Base-by-base conservation (phyloP, 768 basidiomycete genomes). In the Pleurotus cornucopiae region DNA sequence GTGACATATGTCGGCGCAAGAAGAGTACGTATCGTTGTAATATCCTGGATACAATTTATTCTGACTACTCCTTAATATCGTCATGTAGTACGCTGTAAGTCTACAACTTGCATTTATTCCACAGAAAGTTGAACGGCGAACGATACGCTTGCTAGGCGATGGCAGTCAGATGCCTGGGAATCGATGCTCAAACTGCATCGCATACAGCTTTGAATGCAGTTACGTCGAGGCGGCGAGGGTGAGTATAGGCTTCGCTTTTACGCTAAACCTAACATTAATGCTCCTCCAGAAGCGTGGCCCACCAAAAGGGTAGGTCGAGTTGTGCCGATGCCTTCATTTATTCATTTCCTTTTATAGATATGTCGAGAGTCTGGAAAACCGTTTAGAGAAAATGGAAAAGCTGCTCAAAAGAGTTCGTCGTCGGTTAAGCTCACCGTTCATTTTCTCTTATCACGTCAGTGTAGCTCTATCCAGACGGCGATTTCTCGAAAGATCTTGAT, bases 141-240 rank as follows among this genome's bases (percentile, higher is more conserved):
- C 41, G 54, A 58, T 37, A 63, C 54, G 56, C 57, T 65, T 61
- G 57, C 53, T 58, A 85, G 84, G 85, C 61, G 85, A 91, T 67
- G 89, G 88, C 60, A 84, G 80, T 3, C 81, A 81, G 61, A 82
- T 80, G 81, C 76, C 79, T 14, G 78, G 77, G 34, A 84, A 83
- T 64, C 69, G 74, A 44, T 89, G 86, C 62, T 81, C 81, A 3
- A 86, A 85, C 63, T 88, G 86, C 62, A 71, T 77, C 20, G 75
- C 83, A 20, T 82, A 75, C 58, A 75, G 77, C 49, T 70, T 76
- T 39, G 80, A 85, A 16, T 89, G 88, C 66, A 86, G 83, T 1
- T 87, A 88, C 63, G 76, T 81, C 54, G 84, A 87, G 68, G 79
- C 83, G 16, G 81, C 84, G 9, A 88, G 86, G 79, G 85, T 85